These are phyloP conservation scores for Phytophthora foliorum DNA, from an alignment of 352 stramenopile genomes.

Conservation along the genomic window DNA sequence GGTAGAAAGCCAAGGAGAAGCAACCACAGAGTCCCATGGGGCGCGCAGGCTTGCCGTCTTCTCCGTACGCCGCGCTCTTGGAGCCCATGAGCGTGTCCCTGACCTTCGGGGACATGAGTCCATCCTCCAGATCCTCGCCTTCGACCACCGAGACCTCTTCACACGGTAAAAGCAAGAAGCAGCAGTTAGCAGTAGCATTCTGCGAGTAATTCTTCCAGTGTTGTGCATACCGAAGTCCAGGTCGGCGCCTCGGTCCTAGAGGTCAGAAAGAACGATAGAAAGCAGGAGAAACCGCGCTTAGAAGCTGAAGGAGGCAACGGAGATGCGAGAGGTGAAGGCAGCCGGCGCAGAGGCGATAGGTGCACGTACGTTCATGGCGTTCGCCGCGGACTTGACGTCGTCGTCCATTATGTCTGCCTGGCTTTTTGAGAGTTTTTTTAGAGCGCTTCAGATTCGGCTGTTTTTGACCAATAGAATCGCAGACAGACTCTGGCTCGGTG, in stretches of 20 bases:
- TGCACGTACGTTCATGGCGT: constrained; percentile 62
- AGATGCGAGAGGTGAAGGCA: constrained; percentile 2
- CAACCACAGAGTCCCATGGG: constrained; percentile 76
- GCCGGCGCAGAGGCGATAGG: not conserved
- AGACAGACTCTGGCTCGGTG: too few species aligned
- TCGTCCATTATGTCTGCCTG: constrained; percentile 47
- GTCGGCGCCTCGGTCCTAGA: constrained; percentile 69
- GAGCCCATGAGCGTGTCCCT: constrained; percentile 69
- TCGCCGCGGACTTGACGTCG: constrained; percentile 59
- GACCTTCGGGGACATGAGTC: constrained; percentile 79
- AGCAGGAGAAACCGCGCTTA: constrained; percentile 10
- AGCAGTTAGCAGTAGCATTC: constrained; percentile 1
- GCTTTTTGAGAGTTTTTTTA: constrained; percentile 31
- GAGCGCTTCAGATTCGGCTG: constrained; percentile 9
- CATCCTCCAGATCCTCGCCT: constrained; percentile 77
- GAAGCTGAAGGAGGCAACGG: not conserved
- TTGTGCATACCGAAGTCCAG: constrained; percentile 78
- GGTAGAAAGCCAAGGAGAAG: constrained; percentile 85
- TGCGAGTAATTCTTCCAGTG: not conserved
- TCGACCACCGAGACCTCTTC: constrained; percentile 84
- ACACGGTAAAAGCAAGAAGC: not conserved
- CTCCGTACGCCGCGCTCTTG: constrained; percentile 51
- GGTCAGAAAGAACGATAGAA: constrained; percentile 10
- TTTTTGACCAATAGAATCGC: constrained; percentile 39
- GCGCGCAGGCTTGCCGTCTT: constrained; percentile 44